Evolutionary conservation across 2,329 filamentous ascomycete genomes (phyloP).

Genomic region (Eurotiales sp.): DNA sequence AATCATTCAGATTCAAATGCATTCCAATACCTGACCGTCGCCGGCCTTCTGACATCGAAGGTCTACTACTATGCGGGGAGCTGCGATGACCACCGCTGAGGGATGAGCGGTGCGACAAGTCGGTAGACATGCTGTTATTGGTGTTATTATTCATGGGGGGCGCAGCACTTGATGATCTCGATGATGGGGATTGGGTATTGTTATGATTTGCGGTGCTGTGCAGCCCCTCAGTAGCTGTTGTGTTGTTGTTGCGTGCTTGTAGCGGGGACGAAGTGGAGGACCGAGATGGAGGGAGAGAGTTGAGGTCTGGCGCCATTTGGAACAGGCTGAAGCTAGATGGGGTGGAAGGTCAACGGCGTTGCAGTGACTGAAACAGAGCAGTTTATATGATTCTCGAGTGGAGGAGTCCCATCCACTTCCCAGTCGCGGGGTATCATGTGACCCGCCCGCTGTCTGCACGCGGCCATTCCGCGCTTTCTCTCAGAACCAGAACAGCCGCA

Average conservation of each 20-base stretch:
- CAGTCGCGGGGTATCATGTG: constrained; percentile 15
- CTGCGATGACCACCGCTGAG: constrained; percentile 17
- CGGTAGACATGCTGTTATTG: too few relatives aligned
- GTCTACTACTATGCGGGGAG: constrained; percentile 31
- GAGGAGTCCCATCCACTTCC: not conserved
- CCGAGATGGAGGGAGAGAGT: constrained; percentile 62
- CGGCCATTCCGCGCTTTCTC: not conserved
- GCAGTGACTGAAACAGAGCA: too few relatives aligned
- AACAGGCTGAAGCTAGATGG: too few relatives aligned
- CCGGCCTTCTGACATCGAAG: constrained; percentile 40
- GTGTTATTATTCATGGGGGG: constrained; percentile 71
- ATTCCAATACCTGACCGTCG: constrained; percentile 40
- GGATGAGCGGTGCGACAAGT: constrained; percentile 52
- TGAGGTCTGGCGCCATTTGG: constrained; percentile 68
- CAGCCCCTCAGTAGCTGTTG: constrained; percentile 36
- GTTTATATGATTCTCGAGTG: not conserved
- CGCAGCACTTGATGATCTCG: constrained; percentile 56
- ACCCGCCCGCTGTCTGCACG: constrained; percentile 4
- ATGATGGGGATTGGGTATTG: constrained; percentile 54
- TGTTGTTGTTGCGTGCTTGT: constrained; percentile 27
- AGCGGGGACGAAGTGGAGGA: constrained; percentile 39
- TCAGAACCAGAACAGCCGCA: too few relatives aligned
- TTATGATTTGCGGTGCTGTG: constrained; percentile 2
- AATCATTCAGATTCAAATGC: constrained; percentile 39
- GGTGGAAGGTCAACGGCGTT: too few relatives aligned